Evolutionary conservation across 805 yeast species (phyloP).

Genomic region (Pichia eremophila): DNA sequence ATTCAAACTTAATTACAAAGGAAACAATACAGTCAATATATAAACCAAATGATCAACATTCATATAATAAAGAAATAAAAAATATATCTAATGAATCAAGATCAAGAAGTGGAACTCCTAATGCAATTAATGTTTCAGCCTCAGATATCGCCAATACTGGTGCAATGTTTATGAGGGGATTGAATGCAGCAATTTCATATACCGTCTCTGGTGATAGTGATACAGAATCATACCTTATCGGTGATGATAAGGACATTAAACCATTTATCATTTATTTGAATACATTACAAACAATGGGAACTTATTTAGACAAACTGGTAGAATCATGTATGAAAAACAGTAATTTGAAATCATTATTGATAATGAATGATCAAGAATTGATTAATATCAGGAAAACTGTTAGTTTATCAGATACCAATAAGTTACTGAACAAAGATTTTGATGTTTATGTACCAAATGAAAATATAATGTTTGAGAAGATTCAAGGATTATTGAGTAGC

Average conservation of each 20-base stretch:
- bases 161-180: slow-evolving; percentile 31
- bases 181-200: slow-evolving; percentile 27
- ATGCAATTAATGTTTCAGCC: slow-evolving; percentile 23
- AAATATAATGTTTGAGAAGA: slow-evolving; percentile 1
- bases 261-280: slow-evolving; percentile 63
- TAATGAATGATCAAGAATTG: slow-evolving; percentile 26
- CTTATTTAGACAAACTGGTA: slow-evolving; percentile 46
- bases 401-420: slow-evolving; percentile 8
- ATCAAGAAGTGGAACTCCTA: slow-evolving; percentile 9
- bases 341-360: slow-evolving; percentile 21
- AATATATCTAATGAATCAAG: background rate
- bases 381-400: slow-evolving; percentile 14
- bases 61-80: background rate
- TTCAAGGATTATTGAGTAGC: slow-evolving; percentile 1
- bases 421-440: slow-evolving; percentile 9
- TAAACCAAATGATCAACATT: background rate
- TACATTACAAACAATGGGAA: slow-evolving; percentile 55
- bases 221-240: slow-evolving; percentile 11
- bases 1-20: slow-evolving; percentile 19
- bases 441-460: slow-evolving; percentile 14
- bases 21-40: slow-evolving; percentile 13
- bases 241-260: slow-evolving; percentile 29
- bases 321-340: slow-evolving; percentile 28
- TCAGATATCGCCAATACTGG: slow-evolving; percentile 20
- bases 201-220: slow-evolving; percentile 34